Conservation (phyloP, 108 stramenopile genomes). For the Nitzschia sp. region DNA sequence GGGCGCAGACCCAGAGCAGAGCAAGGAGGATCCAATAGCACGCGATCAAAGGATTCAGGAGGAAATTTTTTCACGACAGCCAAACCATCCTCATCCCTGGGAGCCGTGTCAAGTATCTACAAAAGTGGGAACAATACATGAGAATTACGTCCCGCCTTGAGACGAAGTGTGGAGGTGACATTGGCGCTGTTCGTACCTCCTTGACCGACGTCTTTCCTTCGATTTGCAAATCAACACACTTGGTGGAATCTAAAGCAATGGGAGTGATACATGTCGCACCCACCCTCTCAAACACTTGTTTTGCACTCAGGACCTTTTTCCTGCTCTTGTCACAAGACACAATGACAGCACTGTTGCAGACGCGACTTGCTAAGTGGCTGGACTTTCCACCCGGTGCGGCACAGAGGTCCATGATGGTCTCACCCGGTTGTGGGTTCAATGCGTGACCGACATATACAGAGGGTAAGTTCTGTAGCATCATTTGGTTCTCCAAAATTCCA, state of each 20-base stretch:
- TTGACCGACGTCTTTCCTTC: background rate
- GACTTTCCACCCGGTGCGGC: slow-evolving; percentile 94
- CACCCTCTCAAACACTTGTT: slow-evolving; percentile 45
- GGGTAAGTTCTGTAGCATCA: slow-evolving; percentile 75
- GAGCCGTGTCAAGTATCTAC: slow-evolving; percentile 42
- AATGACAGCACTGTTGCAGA: slow-evolving; percentile 73
- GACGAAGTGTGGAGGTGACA: too few species aligned
- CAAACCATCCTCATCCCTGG: slow-evolving; percentile 36
- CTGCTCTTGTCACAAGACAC: slow-evolving; percentile 89
- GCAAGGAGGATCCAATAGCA: slow-evolving; percentile 80
- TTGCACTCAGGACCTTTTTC: slow-evolving; percentile 58
- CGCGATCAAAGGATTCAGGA: slow-evolving; percentile 70
- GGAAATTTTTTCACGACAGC: slow-evolving; percentile 51
- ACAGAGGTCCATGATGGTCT: slow-evolving; percentile 88
- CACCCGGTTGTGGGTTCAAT: slow-evolving; percentile 73
- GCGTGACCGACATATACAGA: slow-evolving; percentile 73
- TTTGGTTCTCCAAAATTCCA: slow-evolving; percentile 44
- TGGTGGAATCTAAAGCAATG: slow-evolving; percentile 63
- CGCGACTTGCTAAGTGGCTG: slow-evolving; percentile 83
- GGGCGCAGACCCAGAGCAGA: slow-evolving; percentile 74
- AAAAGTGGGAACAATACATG: background rate
- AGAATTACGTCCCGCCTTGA: too few species aligned
- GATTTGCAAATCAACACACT: slow-evolving; percentile 30
- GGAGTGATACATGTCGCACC: slow-evolving; percentile 70
- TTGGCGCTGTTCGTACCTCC: background rate